These are phyloP conservation scores for Corchorus capsularis DNA, from an alignment of 345 rosid genomes.

Conservation along the genomic window DNA sequence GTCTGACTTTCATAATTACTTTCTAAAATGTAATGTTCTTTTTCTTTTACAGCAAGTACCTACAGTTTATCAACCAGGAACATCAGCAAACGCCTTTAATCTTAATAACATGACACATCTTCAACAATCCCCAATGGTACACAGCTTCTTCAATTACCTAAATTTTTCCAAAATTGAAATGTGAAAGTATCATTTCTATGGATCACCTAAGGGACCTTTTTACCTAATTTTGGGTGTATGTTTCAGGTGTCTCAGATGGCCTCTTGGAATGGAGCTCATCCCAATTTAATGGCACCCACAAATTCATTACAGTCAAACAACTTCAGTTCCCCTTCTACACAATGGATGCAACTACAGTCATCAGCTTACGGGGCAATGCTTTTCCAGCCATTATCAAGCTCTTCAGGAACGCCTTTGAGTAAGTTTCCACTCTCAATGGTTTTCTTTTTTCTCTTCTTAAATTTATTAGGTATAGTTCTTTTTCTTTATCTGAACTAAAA, in stretches of 20 bases:
- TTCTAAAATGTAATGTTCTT: neutral
- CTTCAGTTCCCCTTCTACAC: neutral
- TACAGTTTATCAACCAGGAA: neutral
- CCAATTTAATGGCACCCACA: neutral
- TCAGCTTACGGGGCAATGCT: neutral
- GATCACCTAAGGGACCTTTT: neutral
- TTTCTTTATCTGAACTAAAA: neutral
- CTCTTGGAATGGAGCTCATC: neutral
- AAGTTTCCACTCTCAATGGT: neutral
- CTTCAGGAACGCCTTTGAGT: neutral
- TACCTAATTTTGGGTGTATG: neutral
- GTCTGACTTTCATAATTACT: neutral
- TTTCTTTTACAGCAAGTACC: neutral
- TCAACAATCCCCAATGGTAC: slow-evolving; percentile 1
- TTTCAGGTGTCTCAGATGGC: neutral
- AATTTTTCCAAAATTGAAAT: no score
- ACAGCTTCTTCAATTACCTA: neutral
- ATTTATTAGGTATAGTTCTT: neutral
- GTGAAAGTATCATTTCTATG: neutral
- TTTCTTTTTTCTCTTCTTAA: neutral
- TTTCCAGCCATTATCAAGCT: neutral
- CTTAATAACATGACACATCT: neutral
- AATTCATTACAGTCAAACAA: neutral
- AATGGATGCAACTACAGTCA: slow-evolving; percentile 2
- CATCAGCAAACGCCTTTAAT: neutral